phyloP scores from a whole-genome alignment of 1,139 yeast genomes.

The Debaryomyces sp. region DNA sequence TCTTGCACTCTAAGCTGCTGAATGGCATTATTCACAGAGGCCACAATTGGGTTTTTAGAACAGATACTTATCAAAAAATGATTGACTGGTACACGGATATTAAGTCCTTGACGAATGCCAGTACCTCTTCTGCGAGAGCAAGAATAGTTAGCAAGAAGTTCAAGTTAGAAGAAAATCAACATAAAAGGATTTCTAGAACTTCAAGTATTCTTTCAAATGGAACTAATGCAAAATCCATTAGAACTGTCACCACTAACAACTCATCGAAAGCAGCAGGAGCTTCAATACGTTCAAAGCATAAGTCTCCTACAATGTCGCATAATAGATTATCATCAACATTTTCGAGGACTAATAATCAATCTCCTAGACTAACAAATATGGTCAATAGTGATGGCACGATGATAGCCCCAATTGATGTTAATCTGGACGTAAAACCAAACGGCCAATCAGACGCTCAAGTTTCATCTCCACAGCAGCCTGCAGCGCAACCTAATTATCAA shows the following conservation, averaged over 20 bases:
- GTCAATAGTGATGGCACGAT: conserved; percentile 53
- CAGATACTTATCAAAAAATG: conserved; percentile 78
- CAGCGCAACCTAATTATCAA: conserved; percentile 14
- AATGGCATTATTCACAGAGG: conserved; percentile 70
- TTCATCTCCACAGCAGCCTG: conserved; percentile 21
- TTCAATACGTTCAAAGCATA: conserved; percentile 19
- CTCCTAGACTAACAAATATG: conserved; percentile 44
- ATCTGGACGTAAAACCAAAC: conserved; percentile 14
- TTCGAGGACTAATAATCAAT: conserved; percentile 35
- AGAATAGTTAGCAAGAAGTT: conserved; percentile 24
- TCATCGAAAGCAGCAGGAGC: conserved; percentile 11
- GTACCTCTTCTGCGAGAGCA: conserved; percentile 56
- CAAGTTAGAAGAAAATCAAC: conserved; percentile 15
- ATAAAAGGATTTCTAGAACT: conserved; percentile 28
- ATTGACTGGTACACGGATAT: conserved; percentile 84
- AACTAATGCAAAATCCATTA: conserved; percentile 29
- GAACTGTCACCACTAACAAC: conserved; percentile 24
- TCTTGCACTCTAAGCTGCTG: conserved; percentile 69
- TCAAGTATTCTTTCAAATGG: conserved; percentile 31
- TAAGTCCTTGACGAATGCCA: conserved; percentile 60
- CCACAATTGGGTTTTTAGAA: conserved; percentile 92
- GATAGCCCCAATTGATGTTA: conserved; percentile 45
- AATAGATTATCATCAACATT: conserved; percentile 42
- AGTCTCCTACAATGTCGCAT: conserved; percentile 28
- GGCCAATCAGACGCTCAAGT: conserved; percentile 5